A percentile compares a stretch with the other conserved stretches of the same genome.
These are phyloP conservation scores for Xylaria sp. DNA, from an alignment of 495 filamentous ascomycete species.

Conservation along the genomic window DNA sequence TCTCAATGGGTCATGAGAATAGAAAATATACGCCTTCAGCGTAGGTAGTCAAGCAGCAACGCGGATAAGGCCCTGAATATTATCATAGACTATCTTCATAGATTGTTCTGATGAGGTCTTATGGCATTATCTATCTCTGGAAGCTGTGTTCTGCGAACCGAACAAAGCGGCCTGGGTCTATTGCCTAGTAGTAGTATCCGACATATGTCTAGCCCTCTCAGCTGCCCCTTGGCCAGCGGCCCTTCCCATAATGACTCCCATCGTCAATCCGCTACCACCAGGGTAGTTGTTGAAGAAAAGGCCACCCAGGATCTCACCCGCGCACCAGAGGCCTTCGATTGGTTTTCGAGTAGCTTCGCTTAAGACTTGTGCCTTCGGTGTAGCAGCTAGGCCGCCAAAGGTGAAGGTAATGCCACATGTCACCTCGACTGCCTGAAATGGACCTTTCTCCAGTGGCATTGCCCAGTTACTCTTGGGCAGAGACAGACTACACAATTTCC, in stretches of 20 bases:
- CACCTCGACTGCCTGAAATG: slow-evolving; percentile 66
- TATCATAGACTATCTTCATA: not conserved
- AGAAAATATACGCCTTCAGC: not conserved
- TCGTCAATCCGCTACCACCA: slow-evolving; percentile 67
- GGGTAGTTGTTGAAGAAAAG: slow-evolving; percentile 71
- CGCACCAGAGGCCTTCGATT: slow-evolving; percentile 62
- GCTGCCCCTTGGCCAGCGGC: slow-evolving; percentile 34
- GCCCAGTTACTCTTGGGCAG: slow-evolving; percentile 71
- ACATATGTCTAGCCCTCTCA: slow-evolving; percentile 20
- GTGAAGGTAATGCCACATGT: slow-evolving; percentile 69
- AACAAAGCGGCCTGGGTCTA: not conserved
- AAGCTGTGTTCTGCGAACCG: not conserved
- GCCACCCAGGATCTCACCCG: slow-evolving; percentile 69
- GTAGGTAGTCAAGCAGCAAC: not conserved
- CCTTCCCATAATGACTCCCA: slow-evolving; percentile 37
- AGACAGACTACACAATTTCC: slow-evolving; percentile 38
- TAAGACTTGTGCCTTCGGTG: slow-evolving; percentile 57
- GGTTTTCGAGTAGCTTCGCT: slow-evolving; percentile 47
- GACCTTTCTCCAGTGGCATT: slow-evolving; percentile 57
- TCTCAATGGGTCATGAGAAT: not conserved
- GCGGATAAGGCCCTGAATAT: not conserved
- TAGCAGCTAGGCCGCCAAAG: slow-evolving; percentile 65
- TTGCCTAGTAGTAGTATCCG: not conserved
- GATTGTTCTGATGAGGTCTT: not conserved
- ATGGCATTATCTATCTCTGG: not conserved